These are phyloP conservation scores for Paramecium pentaurelia DNA, from an alignment of 73 alveolate genomes.

Conservation along the genomic window DNA sequence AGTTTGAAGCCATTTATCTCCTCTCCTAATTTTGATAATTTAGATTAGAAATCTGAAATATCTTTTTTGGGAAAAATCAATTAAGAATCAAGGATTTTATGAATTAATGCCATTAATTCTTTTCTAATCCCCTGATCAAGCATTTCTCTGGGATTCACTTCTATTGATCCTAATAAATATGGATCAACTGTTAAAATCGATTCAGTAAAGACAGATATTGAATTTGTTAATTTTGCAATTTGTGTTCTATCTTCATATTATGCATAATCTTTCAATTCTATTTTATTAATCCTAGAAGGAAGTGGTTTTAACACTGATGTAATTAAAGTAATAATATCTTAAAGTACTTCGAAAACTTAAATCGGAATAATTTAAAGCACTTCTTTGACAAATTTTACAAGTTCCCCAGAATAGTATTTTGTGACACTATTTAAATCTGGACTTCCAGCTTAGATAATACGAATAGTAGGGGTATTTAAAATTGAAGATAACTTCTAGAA, in stretches of 20 bases:
- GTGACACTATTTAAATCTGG: slow-evolving; percentile 92
- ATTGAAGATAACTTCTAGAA: slow-evolving; percentile 92
- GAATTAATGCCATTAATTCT: slow-evolving; percentile 84
- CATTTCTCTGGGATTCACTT: slow-evolving; percentile 94
- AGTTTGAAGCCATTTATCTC: slow-evolving; percentile 53
- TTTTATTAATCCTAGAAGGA: slow-evolving; percentile 85
- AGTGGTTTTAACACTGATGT: slow-evolving; percentile 82
- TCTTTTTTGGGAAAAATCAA: not conserved
- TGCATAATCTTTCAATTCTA: slow-evolving; percentile 87
- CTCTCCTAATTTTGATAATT: slow-evolving; percentile 40
- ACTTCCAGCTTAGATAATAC: slow-evolving; percentile 88
- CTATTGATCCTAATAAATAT: slow-evolving; percentile 92
- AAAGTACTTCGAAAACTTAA: slow-evolving; percentile 79
- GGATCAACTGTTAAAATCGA: slow-evolving; percentile 92
- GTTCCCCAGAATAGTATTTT: slow-evolving; percentile 90
- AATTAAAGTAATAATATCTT: slow-evolving; percentile 78
- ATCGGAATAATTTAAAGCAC: slow-evolving; percentile 93
- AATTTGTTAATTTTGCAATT: slow-evolving; percentile 87
- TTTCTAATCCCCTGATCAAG: slow-evolving; percentile 94
- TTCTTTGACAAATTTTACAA: slow-evolving; percentile 91
- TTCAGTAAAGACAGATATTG: slow-evolving; percentile 90
- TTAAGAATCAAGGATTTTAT: slow-evolving; percentile 68
- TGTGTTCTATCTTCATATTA: slow-evolving; percentile 83
- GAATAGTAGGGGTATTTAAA: slow-evolving; percentile 86
- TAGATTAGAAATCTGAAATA: not conserved